phyloP scores from a whole-genome alignment of 176 grass and related monocot species.

The Carex scoparia region DNA sequence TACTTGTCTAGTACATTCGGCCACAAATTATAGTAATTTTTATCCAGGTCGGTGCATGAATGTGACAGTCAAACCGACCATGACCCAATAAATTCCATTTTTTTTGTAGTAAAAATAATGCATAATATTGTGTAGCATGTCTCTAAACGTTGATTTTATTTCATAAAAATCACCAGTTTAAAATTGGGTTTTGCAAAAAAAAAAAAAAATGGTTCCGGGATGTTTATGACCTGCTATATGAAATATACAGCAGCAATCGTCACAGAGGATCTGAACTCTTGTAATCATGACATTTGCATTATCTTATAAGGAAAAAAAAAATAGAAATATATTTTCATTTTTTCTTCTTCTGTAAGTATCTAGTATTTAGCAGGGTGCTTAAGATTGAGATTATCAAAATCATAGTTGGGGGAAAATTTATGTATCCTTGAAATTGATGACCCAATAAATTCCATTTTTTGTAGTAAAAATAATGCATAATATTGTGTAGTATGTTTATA shows the following conservation, averaged over 20 bases:
- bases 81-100: neutral
- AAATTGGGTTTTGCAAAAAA: neutral
- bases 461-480: too few relatives aligned
- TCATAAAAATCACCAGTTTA: neutral
- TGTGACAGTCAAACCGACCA: conserved; percentile 21
- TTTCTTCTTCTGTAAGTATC: neutral
- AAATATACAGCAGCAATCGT: neutral
- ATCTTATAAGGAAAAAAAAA: too few relatives aligned
- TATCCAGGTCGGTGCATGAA: conserved; percentile 13
- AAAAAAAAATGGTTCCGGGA: neutral
- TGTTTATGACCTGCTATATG: neutral
- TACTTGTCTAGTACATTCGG: conserved; percentile 11
- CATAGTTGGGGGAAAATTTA: neutral
- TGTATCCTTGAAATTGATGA: too few relatives aligned
- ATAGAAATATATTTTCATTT: neutral
- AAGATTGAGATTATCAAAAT: conserved; percentile 8
- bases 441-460: too few relatives aligned
- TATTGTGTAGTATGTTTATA: too few relatives aligned
- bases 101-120: too few relatives aligned
- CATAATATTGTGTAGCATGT: neutral
- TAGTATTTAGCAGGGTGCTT: conserved; percentile 7
- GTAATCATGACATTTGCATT: neutral
- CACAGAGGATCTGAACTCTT: neutral
- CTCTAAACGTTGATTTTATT: neutral
- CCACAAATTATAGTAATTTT: conserved; percentile 4